These are phyloP conservation scores for Alternaria infectoria DNA, from an alignment of 2,329 filamentous ascomycete species.

Conservation along the genomic window DNA sequence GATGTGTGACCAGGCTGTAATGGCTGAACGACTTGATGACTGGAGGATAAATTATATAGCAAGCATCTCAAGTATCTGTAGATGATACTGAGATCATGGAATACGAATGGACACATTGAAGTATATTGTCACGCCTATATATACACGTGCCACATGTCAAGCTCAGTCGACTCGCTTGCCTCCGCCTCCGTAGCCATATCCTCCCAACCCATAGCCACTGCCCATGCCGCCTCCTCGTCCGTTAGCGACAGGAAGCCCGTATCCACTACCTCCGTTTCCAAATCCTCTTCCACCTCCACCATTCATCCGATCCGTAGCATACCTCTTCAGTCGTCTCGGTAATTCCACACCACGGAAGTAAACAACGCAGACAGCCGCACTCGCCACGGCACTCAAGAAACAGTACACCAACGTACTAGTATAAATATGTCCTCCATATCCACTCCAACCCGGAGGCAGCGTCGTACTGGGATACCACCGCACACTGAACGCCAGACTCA, in stretches of 20 bases:
- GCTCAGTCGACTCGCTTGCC: constrained; percentile 52
- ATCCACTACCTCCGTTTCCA: constrained; percentile 33
- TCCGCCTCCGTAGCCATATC: constrained; percentile 53
- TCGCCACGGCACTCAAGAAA: constrained; percentile 54
- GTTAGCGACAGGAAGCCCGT: constrained; percentile 42
- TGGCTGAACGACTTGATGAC: constrained; percentile 19
- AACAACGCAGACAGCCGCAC: constrained; percentile 58
- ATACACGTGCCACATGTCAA: not conserved
- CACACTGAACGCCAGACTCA: constrained; percentile 80
- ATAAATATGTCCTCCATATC: constrained; percentile 59
- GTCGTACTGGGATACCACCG: constrained; percentile 83
- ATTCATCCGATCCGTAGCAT: constrained; percentile 61
- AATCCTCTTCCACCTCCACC: constrained; percentile 47
- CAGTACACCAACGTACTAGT: constrained; percentile 59
- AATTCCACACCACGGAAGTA: constrained; percentile 62
- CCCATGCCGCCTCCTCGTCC: constrained; percentile 48
- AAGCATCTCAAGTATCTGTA: constrained; percentile 4
- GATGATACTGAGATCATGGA: constrained; percentile 5
- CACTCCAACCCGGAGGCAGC: constrained; percentile 65
- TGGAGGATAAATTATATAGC: constrained; percentile 4
- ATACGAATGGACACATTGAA: constrained; percentile 7
- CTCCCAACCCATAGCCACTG: constrained; percentile 49
- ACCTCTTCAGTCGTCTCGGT: constrained; percentile 59
- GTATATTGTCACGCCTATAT: not conserved
- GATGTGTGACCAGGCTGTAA: constrained; percentile 3